Conservation (phyloP, 2,329 filamentous ascomycete genomes). For the Stagonosporopsis vannaccii region DNA sequence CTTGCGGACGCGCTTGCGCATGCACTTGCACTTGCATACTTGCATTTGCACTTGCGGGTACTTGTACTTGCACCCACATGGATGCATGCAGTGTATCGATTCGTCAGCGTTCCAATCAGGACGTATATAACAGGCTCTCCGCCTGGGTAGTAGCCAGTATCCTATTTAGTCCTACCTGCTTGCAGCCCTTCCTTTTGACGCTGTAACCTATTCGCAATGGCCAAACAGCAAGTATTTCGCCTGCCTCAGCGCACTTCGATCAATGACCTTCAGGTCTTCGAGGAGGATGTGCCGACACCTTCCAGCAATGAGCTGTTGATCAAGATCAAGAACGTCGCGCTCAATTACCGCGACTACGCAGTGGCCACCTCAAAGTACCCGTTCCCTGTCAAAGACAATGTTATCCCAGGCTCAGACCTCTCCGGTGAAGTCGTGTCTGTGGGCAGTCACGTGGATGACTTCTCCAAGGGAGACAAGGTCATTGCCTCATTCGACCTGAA, state of each 20-base stretch:
- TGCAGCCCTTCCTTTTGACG: too few relatives aligned
- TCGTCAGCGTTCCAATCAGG: too few relatives aligned
- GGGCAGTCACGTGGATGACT: slow-evolving; percentile 14
- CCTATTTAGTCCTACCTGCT: too few relatives aligned
- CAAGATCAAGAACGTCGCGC: slow-evolving; percentile 20
- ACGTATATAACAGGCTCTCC: too few relatives aligned
- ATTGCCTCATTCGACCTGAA: slow-evolving; percentile 17
- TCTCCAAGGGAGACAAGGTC: slow-evolving; percentile 24
- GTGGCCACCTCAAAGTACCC: slow-evolving; percentile 22
- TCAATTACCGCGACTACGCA: slow-evolving; percentile 27
- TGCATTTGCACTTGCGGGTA: too few relatives aligned
- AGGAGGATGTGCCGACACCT: slow-evolving; percentile 4
- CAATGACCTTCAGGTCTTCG: not conserved
- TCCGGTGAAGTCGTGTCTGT: slow-evolving; percentile 17
- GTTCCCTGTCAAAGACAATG: slow-evolving; percentile 13
- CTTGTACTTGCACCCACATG: too few relatives aligned
- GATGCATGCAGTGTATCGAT: too few relatives aligned
- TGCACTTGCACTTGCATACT: not conserved
- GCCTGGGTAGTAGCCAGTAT: too few relatives aligned
- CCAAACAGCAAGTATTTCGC: slow-evolving; percentile 16
- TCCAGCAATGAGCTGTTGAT: slow-evolving; percentile 21
- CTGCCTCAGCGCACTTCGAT: slow-evolving; percentile 14
- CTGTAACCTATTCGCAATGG: slow-evolving; percentile 5
- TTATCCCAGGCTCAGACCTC: slow-evolving; percentile 24
- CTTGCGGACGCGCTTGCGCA: too few relatives aligned